phyloP scores from a whole-genome alignment of 1,139 yeast genomes.

The Keqinozyma sinolaborantium region DNA sequence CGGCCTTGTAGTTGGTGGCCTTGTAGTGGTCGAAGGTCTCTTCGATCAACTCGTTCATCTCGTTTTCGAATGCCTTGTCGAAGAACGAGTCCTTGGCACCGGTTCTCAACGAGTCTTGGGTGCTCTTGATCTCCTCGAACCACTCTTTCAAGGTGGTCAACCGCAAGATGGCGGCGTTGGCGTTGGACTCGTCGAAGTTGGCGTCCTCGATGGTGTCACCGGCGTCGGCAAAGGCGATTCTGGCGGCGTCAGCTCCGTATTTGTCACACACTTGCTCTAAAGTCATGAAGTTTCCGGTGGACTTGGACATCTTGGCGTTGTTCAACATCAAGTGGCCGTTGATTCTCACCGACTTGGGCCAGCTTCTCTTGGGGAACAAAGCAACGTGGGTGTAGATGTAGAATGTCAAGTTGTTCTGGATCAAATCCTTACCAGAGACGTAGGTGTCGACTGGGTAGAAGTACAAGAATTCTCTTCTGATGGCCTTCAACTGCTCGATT shows the following conservation, averaged over 20 bases:
- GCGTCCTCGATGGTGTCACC: conserved; percentile 99
- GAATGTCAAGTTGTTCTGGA: conserved; percentile 96
- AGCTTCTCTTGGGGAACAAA: conserved; percentile 79
- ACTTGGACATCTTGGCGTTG: conserved; percentile 96
- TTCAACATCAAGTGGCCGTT: conserved; percentile 95
- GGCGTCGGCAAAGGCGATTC: conserved; percentile 98
- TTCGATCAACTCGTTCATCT: conserved; percentile 80
- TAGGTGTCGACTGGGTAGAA: conserved; percentile 92
- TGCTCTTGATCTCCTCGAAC: conserved; percentile 72
- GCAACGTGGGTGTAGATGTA: conserved; percentile 93
- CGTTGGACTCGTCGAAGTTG: conserved; percentile 93
- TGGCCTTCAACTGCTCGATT: conserved; percentile 56
- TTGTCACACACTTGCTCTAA: conserved; percentile 78
- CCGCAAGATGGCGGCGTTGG: conserved; percentile 96
- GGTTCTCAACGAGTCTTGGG: conserved; percentile 56
- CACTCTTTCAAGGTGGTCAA: conserved; percentile 91
- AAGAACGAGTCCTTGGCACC: conserved; percentile 70
- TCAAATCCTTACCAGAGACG: conserved; percentile 93
- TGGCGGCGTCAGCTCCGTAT: conserved; percentile 96
- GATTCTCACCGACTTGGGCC: conserved; percentile 95
- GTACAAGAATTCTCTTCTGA: conserved; percentile 93
- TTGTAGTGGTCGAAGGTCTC: conserved; percentile 68
- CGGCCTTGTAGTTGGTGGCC: conserved; percentile 78
- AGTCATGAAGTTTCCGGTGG: conserved; percentile 96
- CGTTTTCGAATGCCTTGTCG: conserved; percentile 89